These are phyloP conservation scores for Dinochytrium kinnereticum DNA, from an alignment of 371 early-diverging fungal species.

Conservation along the genomic window DNA sequence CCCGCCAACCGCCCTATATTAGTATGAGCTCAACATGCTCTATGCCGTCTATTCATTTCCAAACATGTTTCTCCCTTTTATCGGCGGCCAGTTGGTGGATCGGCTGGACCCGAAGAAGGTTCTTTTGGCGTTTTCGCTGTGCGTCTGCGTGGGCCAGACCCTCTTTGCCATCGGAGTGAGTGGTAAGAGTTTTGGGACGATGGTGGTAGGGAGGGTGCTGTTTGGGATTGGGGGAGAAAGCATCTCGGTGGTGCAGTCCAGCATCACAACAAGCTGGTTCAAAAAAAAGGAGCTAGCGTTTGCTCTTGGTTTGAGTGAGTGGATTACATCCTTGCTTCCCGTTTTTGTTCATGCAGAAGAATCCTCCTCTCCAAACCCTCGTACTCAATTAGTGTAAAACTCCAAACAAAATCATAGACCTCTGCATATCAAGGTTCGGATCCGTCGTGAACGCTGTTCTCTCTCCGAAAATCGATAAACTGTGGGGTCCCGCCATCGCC, in stretches of 20 bases:
- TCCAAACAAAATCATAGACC: conserved; percentile 36
- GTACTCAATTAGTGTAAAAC: neutral
- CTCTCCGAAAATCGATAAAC: conserved; percentile 58
- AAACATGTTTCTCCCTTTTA: conserved; percentile 73
- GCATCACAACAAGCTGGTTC: conserved; percentile 55
- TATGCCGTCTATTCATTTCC: conserved; percentile 79
- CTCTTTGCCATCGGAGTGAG: conserved; percentile 66
- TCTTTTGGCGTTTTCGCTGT: conserved; percentile 59
- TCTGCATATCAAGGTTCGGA: conserved; percentile 65
- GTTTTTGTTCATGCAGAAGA: neutral
- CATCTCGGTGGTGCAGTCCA: conserved; percentile 59
- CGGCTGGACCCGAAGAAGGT: conserved; percentile 56
- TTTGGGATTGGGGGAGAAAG: conserved; percentile 74
- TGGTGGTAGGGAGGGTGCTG: conserved; percentile 62
- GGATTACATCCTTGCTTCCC: neutral
- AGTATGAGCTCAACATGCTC: conserved; percentile 69
- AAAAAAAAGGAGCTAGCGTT: conserved; percentile 65
- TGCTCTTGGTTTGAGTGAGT: conserved; percentile 61
- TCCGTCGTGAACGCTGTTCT: conserved; percentile 64
- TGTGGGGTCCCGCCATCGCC: conserved; percentile 51
- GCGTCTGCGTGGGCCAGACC: conserved; percentile 68
- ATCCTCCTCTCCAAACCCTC: neutral
- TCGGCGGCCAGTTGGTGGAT: conserved; percentile 67
- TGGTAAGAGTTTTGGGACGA: conserved; percentile 43
- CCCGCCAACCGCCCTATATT: too few species aligned